phyloP scores from a whole-genome alignment of 441 rosid genomes.

The Euphorbia corollata region DNA sequence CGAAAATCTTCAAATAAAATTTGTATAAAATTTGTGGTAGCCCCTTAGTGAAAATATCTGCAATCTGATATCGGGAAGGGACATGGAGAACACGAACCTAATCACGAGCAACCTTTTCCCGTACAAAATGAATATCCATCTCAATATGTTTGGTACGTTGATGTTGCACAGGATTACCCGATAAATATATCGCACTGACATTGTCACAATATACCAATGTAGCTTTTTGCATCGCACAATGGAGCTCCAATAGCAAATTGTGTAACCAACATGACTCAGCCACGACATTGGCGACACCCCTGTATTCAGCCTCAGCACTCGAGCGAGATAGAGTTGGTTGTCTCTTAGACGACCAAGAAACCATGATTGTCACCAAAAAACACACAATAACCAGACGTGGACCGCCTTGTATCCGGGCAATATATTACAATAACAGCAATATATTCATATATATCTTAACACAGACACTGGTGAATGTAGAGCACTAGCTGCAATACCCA shows the following conservation, averaged over 20 bases:
- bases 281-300: neutral
- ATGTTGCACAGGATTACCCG: neutral
- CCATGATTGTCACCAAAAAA: neutral
- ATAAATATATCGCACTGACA: neutral
- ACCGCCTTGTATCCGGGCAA: neutral
- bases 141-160: neutral
- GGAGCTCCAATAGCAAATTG: neutral
- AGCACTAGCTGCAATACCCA: too few relatives aligned
- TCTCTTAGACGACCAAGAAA: neutral
- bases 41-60: neutral
- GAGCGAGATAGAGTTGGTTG: neutral
- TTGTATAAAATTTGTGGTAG: neutral
- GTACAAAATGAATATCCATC: neutral
- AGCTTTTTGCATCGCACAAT: neutral
- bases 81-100: neutral
- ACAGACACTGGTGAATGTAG: too few relatives aligned
- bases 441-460: too few relatives aligned
- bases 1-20: too few relatives aligned
- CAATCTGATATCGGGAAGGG: neutral
- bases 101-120: neutral
- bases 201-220: neutral
- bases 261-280: neutral
- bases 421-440: too few relatives aligned
- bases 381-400: neutral
- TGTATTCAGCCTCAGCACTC: neutral